phyloP scores from a whole-genome alignment of 306 rosid genomes.

The Boehmeria nivea region DNA sequence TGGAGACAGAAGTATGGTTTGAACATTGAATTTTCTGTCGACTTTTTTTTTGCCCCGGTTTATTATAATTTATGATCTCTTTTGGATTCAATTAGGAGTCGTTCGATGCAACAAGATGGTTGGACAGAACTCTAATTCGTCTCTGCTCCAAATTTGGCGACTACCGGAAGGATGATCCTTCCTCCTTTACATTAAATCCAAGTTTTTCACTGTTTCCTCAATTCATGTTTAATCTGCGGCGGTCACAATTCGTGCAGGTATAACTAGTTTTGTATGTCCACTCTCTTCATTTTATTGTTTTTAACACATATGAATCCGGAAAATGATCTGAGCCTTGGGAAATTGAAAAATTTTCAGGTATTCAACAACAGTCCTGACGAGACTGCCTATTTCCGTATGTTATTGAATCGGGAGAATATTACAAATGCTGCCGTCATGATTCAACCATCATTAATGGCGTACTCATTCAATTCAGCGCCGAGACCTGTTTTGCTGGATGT shows the following conservation, averaged over 20 bases:
- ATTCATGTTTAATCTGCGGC: slow-evolving; percentile 86
- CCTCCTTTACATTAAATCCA: slow-evolving; percentile 83
- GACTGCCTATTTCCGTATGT: slow-evolving; percentile 92
- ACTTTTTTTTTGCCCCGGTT: background rate
- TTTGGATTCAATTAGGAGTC: slow-evolving; percentile 55
- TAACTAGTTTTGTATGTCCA: slow-evolving; percentile 8
- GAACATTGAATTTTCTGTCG: background rate
- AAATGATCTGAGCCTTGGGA: too few species aligned
- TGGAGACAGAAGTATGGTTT: slow-evolving; percentile 77
- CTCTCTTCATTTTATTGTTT: background rate
- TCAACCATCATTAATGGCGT: slow-evolving; percentile 83
- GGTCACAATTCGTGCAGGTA: slow-evolving; percentile 98
- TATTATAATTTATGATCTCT: slow-evolving; percentile 8
- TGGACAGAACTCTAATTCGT: slow-evolving; percentile 91
- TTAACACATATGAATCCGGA: too few species aligned
- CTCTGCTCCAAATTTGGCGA: slow-evolving; percentile 96
- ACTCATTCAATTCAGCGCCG: slow-evolving; percentile 85
- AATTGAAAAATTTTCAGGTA: slow-evolving; percentile 55
- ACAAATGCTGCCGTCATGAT: slow-evolving; percentile 97
- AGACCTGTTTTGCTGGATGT: slow-evolving; percentile 89
- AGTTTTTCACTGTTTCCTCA: slow-evolving; percentile 88
- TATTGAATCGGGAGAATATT: slow-evolving; percentile 87
- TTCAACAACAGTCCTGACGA: slow-evolving; percentile 99
- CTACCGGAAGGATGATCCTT: slow-evolving; percentile 92
- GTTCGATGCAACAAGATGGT: slow-evolving; percentile 94